Percentiles rank a stretch among this genome's conserved stretches.
Evolutionary conservation across 2,329 filamentous ascomycete genomes (phyloP).

Genomic region (Endoconidiophora polonica): DNA sequence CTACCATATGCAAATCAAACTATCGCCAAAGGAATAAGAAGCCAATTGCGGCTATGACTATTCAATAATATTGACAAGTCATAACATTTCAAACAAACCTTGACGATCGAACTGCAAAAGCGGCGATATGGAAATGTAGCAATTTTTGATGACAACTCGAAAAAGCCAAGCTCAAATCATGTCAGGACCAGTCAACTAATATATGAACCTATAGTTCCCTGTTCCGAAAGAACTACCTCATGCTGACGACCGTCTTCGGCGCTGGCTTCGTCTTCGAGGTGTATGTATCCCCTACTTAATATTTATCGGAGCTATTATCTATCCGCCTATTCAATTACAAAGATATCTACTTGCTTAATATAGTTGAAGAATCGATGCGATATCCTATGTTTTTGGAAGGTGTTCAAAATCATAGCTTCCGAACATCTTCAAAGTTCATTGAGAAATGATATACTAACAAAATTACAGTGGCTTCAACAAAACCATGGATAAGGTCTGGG

Average conservation of each 20-base stretch:
- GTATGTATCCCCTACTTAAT: constrained; percentile 37
- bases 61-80: neutral
- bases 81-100: neutral
- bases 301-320: neutral
- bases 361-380: neutral
- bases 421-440: neutral
- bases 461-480: constrained; percentile 60
- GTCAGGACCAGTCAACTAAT: neutral
- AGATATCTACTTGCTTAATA: neutral
- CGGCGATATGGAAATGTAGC: neutral
- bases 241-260: constrained; percentile 73
- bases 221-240: constrained; percentile 74
- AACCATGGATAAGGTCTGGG: constrained; percentile 73
- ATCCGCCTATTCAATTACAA: neutral
- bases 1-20: too few species aligned
- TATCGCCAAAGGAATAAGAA: neutral
- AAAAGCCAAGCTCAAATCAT: neutral
- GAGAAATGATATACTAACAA: neutral
- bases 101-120: neutral
- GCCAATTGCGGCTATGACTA: neutral
- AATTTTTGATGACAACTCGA: constrained; percentile 2
- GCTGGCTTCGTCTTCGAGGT: constrained; percentile 85
- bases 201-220: constrained; percentile 42
- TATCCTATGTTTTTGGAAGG: neutral
- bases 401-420: neutral